Evolutionary conservation across 768 basidiomycete species (phyloP), one percentile per base, ranked within the genome.

Genomic region (Suillus placidus): DNA sequence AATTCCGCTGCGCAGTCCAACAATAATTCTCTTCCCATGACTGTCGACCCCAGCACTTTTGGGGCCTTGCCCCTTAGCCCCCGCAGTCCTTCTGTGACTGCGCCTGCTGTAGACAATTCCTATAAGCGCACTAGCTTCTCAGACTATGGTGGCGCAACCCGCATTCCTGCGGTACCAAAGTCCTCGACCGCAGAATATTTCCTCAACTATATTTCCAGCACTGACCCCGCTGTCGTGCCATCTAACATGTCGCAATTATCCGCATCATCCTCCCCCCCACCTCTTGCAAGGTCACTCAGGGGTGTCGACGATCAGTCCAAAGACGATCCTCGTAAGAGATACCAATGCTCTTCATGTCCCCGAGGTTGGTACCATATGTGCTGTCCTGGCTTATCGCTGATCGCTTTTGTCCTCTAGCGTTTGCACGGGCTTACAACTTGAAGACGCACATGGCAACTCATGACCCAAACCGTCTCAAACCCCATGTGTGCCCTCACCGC

Each of bases 381-480:
- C 13, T 34, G 37, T 5, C 23, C 12, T 1, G n/a, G 5, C 26
- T 34, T 35, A 47, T 20, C 30, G 10, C 45, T 54, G 4, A 65
- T 77, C 40, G 71, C 23, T 9, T 1, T 37, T 37, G 45, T 67
- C 63, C 67, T 26, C 26, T 8, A 92, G 96, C 92, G 1, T 98
- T 98, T 71, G 95, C 95, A 13, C 84, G 95, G 34, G 94, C 94
- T 3, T 97, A 93, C 78, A 98, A 98, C 72, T 79, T 98, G 65
- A 98, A 98, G 82, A 96, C 95, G 0, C 95, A 97, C 77, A 89
- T 93, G 85, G 91, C 91, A 32, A 98, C 95, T 4, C 95, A 98
- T 78, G 94, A 97, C 75, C 95, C 96, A 30, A 89, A 93, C 77
- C 85, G 95, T 66, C 80, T 90, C 60, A 98, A 97, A 80, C 94